A percentile compares a stretch with the other conserved stretches of the same genome.
Evolutionary conservation across 73 alveolate genomes (phyloP).

Genomic region (Stentor coeruleus): DNA sequence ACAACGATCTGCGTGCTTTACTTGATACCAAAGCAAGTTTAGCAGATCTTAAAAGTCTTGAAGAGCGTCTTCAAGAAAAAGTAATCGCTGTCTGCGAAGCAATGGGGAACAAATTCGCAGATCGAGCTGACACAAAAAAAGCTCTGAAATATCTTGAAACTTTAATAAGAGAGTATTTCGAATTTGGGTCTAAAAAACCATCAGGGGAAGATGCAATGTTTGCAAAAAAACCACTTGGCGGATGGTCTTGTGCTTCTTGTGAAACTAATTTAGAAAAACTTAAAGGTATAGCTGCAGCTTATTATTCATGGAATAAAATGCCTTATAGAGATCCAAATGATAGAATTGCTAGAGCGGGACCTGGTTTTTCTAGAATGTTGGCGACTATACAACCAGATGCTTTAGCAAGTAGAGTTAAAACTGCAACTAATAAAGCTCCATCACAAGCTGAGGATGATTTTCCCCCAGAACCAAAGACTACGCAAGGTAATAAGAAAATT

Average conservation of each 20-base stretch:
- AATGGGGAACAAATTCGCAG: slow-evolving; percentile 82
- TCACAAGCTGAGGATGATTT: not conserved
- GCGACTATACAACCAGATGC: slow-evolving; percentile 69
- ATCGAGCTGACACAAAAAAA: slow-evolving; percentile 83
- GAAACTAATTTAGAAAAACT: slow-evolving; percentile 74
- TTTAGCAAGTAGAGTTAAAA: not conserved
- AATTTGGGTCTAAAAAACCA: slow-evolving; percentile 45
- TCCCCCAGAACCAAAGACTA: not conserved
- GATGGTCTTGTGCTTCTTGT: slow-evolving; percentile 93
- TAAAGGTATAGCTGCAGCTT: slow-evolving; percentile 65
- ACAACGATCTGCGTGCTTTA: not conserved
- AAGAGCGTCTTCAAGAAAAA: slow-evolving; percentile 58
- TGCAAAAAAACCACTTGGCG: slow-evolving; percentile 88
- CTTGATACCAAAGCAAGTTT: slow-evolving; percentile 8
- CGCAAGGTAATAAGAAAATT: not conserved
- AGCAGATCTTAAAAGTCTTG: slow-evolving; percentile 49
- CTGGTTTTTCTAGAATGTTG: slow-evolving; percentile 91
- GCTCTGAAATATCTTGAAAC: slow-evolving; percentile 82
- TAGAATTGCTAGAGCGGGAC: slow-evolving; percentile 77
- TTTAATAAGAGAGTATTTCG: slow-evolving; percentile 71
- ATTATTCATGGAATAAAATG: slow-evolving; percentile 78
- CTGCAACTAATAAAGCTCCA: not conserved
- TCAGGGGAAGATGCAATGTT: slow-evolving; percentile 78
- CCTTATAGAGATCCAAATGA: slow-evolving; percentile 88
- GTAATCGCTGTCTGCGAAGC: slow-evolving; percentile 66